Evolutionary conservation across 768 basidiomycete genomes (phyloP), one percentile per base, ranked within the genome.

Genomic region (Boletus pseudopeckii): DNA sequence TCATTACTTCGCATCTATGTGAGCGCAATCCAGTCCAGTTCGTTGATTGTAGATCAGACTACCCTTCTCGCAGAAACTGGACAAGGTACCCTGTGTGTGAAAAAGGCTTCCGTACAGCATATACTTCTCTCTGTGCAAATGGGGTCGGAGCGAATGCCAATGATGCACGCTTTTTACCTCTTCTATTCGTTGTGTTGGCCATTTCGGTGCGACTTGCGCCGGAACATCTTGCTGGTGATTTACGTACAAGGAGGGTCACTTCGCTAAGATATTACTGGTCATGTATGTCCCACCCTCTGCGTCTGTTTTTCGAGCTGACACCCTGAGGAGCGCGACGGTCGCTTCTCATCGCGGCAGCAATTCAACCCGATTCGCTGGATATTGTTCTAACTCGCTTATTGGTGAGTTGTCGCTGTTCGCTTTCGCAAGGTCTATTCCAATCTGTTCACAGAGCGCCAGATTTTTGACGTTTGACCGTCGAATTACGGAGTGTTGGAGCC

Each of bases 401-500:
- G 72, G 84, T 83, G 45, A 58, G 75, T 54, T 49, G 3, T 36
- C 15, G 24, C 14, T 33, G 7, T 39, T 50, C 40, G 7, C 7
- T 41, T 32, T 39, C 24, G 18, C 32, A 30, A 38, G 20, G 20
- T 39, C 48, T 30, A 24, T 54, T 52, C 56, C 55, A 47, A 67
- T 47, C 56, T 57, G 26, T 53, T 50, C n/a, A 18, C 60, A 85
- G 83, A 84, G 81, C 47, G 91, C 92, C 50, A 75, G 90, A 58
- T 81, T 83, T 61, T 66, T 84, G 45, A 77, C 80, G 5, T 81
- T 91, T 63, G 89, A 92, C 65, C 83, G 89, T 45, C 83, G 90
- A 44, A 88, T 96, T 54, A 94, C 93, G 8, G 94, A 97, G 72
- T 94, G 93, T 64, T 98, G 94, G 92, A 92, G 90, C 67, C 92